Conservation (phyloP, 257 asterid genomes). For the Solanum stenotomum region DNA sequence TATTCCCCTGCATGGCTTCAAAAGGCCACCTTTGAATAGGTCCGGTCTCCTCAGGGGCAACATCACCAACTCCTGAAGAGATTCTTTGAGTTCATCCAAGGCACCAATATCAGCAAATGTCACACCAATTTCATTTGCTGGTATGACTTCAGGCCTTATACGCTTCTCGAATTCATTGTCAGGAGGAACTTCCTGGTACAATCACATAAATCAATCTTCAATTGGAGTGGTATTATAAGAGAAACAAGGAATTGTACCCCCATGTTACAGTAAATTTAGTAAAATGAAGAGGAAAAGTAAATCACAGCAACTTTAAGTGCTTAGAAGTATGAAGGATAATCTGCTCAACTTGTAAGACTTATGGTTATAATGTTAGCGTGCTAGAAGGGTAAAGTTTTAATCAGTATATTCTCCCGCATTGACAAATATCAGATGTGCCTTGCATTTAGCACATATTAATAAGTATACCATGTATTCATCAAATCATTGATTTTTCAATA, state of each 20-base stretch:
- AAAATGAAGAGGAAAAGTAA: background rate
- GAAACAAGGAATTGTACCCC: background rate
- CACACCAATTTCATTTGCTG: constrained; percentile 63
- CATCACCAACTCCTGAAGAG: constrained; percentile 85
- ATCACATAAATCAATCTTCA: constrained; percentile 2
- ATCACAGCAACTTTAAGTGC: background rate
- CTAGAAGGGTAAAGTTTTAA: background rate
- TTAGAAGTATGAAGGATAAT: background rate
- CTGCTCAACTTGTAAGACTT: background rate
- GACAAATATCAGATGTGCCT: background rate
- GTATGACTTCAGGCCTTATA: constrained; percentile 80
- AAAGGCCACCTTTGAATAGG: constrained; percentile 77
- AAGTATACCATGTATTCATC: background rate
- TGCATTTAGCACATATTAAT: background rate
- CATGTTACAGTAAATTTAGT: background rate
- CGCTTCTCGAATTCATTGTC: constrained; percentile 89
- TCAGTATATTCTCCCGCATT: background rate
- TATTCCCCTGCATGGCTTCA: constrained; percentile 85
- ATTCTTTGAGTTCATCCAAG: constrained; percentile 68
- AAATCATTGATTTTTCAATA: background rate
- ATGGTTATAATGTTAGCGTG: background rate
- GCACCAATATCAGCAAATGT: constrained; percentile 86
- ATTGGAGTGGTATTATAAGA: background rate
- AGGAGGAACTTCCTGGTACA: constrained; percentile 56
- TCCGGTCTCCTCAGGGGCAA: constrained; percentile 79